phyloP scores from a whole-genome alignment of 2,329 filamentous ascomycete species.

The Fusarium gaditjirri region DNA sequence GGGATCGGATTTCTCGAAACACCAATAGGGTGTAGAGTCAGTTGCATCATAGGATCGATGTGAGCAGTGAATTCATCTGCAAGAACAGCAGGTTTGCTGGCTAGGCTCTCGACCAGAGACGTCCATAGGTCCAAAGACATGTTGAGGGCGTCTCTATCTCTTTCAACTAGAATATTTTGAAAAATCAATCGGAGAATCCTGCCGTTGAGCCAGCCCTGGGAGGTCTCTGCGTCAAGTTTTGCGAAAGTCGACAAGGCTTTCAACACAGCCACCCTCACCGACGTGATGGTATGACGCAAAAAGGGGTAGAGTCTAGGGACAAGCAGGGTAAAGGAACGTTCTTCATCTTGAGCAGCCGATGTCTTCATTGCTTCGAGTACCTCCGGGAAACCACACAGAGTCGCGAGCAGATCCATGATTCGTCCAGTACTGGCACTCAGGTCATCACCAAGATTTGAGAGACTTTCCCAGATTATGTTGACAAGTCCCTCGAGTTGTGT shows the following conservation, averaged over 20 bases:
- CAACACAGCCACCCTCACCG: slow-evolving; percentile 90
- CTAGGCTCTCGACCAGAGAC: slow-evolving; percentile 76
- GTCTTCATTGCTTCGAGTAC: slow-evolving; percentile 93
- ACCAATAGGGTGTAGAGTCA: slow-evolving; percentile 91
- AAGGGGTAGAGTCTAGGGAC: slow-evolving; percentile 97
- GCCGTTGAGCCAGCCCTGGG: slow-evolving; percentile 91
- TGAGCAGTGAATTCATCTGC: slow-evolving; percentile 79
- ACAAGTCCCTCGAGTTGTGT: slow-evolving; percentile 83
- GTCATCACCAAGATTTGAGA: slow-evolving; percentile 96
- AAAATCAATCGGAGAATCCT: slow-evolving; percentile 89
- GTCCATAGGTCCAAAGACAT: slow-evolving; percentile 90
- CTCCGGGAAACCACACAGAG: slow-evolving; percentile 92
- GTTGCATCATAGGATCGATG: slow-evolving; percentile 81
- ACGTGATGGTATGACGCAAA: slow-evolving; percentile 95
- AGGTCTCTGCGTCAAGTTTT: slow-evolving; percentile 81
- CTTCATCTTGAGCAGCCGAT: slow-evolving; percentile 83
- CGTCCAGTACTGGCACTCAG: slow-evolving; percentile 96
- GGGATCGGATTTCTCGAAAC: slow-evolving; percentile 90
- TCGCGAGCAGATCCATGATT: slow-evolving; percentile 97
- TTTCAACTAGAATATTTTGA: slow-evolving; percentile 94
- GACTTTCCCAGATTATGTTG: slow-evolving; percentile 95
- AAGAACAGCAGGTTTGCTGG: slow-evolving; percentile 71
- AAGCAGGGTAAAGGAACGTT: slow-evolving; percentile 90
- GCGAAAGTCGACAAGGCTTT: slow-evolving; percentile 94
- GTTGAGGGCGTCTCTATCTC: slow-evolving; percentile 83